phyloP scores from a whole-genome alignment of 805 yeast species.

The Monosporozyma aquatica region DNA sequence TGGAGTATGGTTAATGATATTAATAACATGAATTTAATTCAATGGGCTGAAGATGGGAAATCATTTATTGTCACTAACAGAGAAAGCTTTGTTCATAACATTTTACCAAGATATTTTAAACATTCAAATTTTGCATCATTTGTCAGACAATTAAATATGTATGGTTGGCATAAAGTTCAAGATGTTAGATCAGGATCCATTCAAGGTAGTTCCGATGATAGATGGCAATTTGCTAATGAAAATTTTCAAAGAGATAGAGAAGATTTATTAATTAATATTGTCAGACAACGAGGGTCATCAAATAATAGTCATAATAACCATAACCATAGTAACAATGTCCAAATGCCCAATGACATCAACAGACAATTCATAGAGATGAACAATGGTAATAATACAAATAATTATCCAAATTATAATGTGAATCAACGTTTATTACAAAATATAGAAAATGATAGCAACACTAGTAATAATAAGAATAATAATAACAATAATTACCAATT shows the following conservation, averaged over 20 bases:
- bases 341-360: neutral
- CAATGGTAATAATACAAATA: neutral
- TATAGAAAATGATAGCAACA: conserved; percentile 11
- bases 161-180: conserved; percentile 98
- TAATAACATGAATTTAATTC: conserved; percentile 55
- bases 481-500: conserved; percentile 3
- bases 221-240: conserved; percentile 83
- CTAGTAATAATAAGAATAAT: conserved; percentile 6
- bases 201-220: conserved; percentile 56
- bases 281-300: conserved; percentile 47
- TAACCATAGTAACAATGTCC: conserved; percentile 2
- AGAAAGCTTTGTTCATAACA: conserved; percentile 69
- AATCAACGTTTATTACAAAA: conserved; percentile 6
- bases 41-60: conserved; percentile 81
- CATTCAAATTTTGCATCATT: conserved; percentile 93
- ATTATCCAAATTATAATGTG: neutral
- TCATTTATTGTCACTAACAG: conserved; percentile 78
- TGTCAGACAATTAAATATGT: conserved; percentile 95
- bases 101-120: conserved; percentile 87
- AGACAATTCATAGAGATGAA: neutral
- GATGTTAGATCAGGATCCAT: conserved; percentile 74
- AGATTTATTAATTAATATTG: conserved; percentile 76
- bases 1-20: conserved; percentile 95
- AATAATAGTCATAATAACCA: conserved; percentile 4
- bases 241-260: conserved; percentile 69